Conservation (phyloP, 2,329 filamentous ascomycete genomes). For the Cryphonectria naterciae region DNA sequence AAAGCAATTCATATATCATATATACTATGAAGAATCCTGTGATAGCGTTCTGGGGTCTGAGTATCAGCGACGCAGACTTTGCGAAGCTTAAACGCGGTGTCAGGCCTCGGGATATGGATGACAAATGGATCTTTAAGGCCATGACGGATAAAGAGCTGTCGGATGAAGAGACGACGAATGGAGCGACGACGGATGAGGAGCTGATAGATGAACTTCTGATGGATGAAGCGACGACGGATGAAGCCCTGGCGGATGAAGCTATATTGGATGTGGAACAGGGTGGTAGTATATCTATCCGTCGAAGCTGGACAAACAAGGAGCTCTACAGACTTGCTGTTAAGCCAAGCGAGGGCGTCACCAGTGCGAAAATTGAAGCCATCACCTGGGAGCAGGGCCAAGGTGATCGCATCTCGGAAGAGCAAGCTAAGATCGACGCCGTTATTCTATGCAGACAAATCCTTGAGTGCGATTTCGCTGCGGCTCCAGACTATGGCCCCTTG, state of each 20-base stretch:
- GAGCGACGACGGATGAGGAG: not conserved
- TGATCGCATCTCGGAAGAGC: constrained; percentile 1
- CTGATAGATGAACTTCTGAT: not conserved
- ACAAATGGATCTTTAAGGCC: constrained; percentile 7
- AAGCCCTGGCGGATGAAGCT: not conserved
- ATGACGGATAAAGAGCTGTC: constrained; percentile 13
- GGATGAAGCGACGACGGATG: not conserved
- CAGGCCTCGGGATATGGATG: constrained; percentile 5
- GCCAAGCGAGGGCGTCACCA: not conserved
- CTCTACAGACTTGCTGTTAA: constrained; percentile 16
- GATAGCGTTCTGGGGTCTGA: constrained; percentile 4
- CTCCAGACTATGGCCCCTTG: not conserved
- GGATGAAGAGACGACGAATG: not conserved
- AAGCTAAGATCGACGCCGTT: constrained; percentile 14
- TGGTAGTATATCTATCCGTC: constrained; percentile 13
- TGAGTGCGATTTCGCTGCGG: constrained; percentile 11
- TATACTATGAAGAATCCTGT: constrained; percentile 3
- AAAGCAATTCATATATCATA: not conserved
- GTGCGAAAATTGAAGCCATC: constrained; percentile 4
- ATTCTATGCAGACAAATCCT: constrained; percentile 11
- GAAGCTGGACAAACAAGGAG: constrained; percentile 14
- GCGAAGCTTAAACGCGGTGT: constrained; percentile 8
- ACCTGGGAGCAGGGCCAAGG: constrained; percentile 5
- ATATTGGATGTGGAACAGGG: not conserved
- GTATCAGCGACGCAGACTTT: constrained; percentile 13